These are phyloP conservation scores for Aureoboletus auriporus DNA, from an alignment of 768 basidiomycete genomes.

Conservation along the genomic window DNA sequence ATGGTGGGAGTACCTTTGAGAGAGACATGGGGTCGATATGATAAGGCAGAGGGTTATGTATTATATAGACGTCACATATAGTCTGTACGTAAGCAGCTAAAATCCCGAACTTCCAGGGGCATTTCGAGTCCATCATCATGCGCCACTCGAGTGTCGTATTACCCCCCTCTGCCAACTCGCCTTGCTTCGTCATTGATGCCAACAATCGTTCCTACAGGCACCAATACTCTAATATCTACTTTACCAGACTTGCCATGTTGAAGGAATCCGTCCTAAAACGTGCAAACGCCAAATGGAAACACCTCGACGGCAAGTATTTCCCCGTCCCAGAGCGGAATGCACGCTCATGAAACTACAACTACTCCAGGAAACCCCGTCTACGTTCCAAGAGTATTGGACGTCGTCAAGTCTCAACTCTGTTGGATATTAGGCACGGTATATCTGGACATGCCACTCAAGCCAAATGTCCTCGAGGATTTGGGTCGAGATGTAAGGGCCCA, in stretches of 20 bases:
- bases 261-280: constrained; percentile 43
- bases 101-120: too few relatives aligned
- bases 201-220: constrained; percentile 55
- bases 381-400: constrained; percentile 82
- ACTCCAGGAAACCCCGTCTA: constrained; percentile 59
- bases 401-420: constrained; percentile 79
- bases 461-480: constrained; percentile 95
- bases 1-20: constrained; percentile 43
- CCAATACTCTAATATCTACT: constrained; percentile 75
- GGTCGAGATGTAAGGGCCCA: constrained; percentile 75
- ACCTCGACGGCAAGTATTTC: constrained; percentile 35
- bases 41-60: constrained; percentile 5
- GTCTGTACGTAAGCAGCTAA: background rate
- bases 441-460: constrained; percentile 98
- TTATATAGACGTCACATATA: background rate
- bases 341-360: constrained; percentile 8
- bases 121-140: background rate
- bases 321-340: background rate
- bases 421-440: constrained; percentile 95
- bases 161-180: constrained; percentile 25
- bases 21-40: constrained; percentile 44
- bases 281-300: constrained; percentile 50
- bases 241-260: constrained; percentile 50
- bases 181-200: constrained; percentile 41
- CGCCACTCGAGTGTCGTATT: constrained; percentile 30